Evolutionary conservation across 2,329 filamentous ascomycete species (phyloP).

Genomic region (Pyricularia pennisetigena): DNA sequence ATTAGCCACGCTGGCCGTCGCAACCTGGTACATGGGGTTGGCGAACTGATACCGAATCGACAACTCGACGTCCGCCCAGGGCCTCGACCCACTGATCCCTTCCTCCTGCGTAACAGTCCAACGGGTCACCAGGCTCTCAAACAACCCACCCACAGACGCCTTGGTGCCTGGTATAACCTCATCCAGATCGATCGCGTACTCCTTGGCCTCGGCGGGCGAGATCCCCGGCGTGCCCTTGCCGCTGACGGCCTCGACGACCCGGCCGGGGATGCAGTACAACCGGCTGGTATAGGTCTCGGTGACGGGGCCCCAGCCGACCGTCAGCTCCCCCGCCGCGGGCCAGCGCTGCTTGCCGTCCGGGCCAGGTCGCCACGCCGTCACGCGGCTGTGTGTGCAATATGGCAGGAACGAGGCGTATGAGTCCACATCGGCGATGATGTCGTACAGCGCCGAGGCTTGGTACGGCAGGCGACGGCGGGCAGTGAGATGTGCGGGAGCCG

Average conservation of each 20-base stretch:
- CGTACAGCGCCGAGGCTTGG: slow-evolving; percentile 60
- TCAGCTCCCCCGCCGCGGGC: slow-evolving; percentile 69
- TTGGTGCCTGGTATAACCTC: neutral
- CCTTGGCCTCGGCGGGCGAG: slow-evolving; percentile 21
- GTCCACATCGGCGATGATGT: slow-evolving; percentile 79
- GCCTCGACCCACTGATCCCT: slow-evolving; percentile 19
- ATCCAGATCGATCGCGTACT: slow-evolving; percentile 12
- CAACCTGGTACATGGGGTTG: slow-evolving; percentile 77
- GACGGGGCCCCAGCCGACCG: slow-evolving; percentile 76
- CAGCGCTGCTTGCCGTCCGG: slow-evolving; percentile 28
- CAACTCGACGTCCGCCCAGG: slow-evolving; percentile 65
- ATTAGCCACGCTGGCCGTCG: slow-evolving; percentile 73
- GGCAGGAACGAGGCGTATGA: slow-evolving; percentile 83
- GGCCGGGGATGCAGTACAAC: slow-evolving; percentile 64
- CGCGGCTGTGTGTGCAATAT: slow-evolving; percentile 69
- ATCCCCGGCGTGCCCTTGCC: slow-evolving; percentile 43
- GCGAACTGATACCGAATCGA: slow-evolving; percentile 74
- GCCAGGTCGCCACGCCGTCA: slow-evolving; percentile 59
- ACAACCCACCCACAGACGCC: slow-evolving; percentile 28
- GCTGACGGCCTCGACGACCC: slow-evolving; percentile 66
- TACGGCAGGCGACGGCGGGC: slow-evolving; percentile 73
- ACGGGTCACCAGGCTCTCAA: slow-evolving; percentile 58
- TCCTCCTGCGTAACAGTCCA: slow-evolving; percentile 51
- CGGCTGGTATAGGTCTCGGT: slow-evolving; percentile 75
- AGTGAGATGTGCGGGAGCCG: slow-evolving; percentile 50